A percentile compares a stretch with the other conserved stretches of the same genome.
These are phyloP conservation scores for Candida dubliniensis DNA, from an alignment of 1,139 yeast species.

Conservation along the genomic window DNA sequence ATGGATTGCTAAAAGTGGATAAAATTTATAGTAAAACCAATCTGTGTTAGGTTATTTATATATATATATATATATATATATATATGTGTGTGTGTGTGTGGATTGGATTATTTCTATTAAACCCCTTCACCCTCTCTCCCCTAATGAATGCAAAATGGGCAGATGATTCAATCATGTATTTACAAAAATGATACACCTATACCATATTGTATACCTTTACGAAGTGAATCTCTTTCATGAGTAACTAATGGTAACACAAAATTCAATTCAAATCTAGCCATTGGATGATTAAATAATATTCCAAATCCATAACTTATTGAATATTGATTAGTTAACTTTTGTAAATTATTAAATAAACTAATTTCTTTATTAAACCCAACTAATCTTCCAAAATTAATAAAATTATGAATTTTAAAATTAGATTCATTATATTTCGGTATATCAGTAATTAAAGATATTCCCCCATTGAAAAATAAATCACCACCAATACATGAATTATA, in stretches of 20 bases:
- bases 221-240: constrained; percentile 60
- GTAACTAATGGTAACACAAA: constrained; percentile 75
- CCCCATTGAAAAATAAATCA: constrained; percentile 69
- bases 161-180: too few relatives aligned
- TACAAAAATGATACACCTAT: constrained; percentile 82
- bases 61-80: constrained; percentile 5
- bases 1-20: constrained; percentile 48
- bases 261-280: constrained; percentile 89
- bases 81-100: background rate
- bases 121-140: background rate
- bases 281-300: constrained; percentile 76
- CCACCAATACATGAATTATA: constrained; percentile 71
- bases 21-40: constrained; percentile 6
- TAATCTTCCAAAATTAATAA: constrained; percentile 73
- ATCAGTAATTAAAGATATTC: constrained; percentile 63
- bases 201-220: constrained; percentile 93
- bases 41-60: background rate
- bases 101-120: too few relatives aligned
- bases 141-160: too few relatives aligned
- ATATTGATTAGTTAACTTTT: constrained; percentile 28
- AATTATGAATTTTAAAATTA: constrained; percentile 67
- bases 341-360: constrained; percentile 20
- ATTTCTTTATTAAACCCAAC: constrained; percentile 39
- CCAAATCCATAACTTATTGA: constrained; percentile 75
- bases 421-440: constrained; percentile 63